These are phyloP conservation scores for Fusarium pseudoanthophilum DNA, from an alignment of 2,329 filamentous ascomycete species.

Conservation along the genomic window DNA sequence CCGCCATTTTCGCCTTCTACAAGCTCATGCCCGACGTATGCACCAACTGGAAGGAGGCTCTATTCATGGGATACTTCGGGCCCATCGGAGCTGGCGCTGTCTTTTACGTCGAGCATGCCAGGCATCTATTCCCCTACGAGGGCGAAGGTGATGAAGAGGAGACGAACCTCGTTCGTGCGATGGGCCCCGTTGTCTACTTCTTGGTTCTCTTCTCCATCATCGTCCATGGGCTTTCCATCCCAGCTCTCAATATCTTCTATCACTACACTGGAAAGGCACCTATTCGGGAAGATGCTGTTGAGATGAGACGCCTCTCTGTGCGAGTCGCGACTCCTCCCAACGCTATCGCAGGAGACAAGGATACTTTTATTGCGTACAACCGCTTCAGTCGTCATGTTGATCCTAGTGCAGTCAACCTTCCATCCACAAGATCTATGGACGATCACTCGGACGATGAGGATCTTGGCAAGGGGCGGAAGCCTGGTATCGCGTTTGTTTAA, in stretches of 20 bases:
- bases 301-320: background rate
- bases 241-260: constrained; percentile 40
- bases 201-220: constrained; percentile 48
- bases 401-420: background rate
- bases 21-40: constrained; percentile 64
- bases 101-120: constrained; percentile 72
- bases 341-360: background rate
- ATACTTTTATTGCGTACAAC: constrained; percentile 18
- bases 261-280: constrained; percentile 48
- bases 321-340: background rate
- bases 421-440: background rate
- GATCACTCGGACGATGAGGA: background rate
- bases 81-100: constrained; percentile 81
- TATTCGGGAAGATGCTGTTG: constrained; percentile 44
- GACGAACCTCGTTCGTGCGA: constrained; percentile 50
- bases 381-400: constrained; percentile 8
- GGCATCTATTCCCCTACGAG: constrained; percentile 52
- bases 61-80: constrained; percentile 75
- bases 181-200: constrained; percentile 56
- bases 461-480: background rate
- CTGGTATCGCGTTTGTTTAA: background rate
- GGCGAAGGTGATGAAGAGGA: constrained; percentile 50
- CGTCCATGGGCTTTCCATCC: constrained; percentile 56
- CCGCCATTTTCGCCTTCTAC: constrained; percentile 64
- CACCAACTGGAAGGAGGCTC: constrained; percentile 64